Conservation (phyloP, 345 rosid genomes). For the Jatropha curcas region DNA sequence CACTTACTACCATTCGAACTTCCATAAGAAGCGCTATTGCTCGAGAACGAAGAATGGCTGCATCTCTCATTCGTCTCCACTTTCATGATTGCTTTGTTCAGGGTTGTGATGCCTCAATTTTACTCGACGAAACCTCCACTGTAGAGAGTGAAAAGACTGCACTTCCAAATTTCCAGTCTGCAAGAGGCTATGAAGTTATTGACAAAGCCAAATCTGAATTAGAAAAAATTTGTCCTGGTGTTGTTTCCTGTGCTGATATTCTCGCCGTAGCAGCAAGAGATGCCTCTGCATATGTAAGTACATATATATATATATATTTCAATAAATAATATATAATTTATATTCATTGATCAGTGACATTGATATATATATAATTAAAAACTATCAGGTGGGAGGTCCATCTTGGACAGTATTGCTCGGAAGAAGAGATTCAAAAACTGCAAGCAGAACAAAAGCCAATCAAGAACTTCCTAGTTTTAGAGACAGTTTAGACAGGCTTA, state of each 20-base stretch:
- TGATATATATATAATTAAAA: too few species aligned
- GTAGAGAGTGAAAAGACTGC: slow-evolving; percentile 21
- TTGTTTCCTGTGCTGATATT: slow-evolving; percentile 15
- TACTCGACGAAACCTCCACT: slow-evolving; percentile 22
- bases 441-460: slow-evolving; percentile 5
- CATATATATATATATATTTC: too few species aligned
- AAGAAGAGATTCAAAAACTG: slow-evolving; percentile 27
- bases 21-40: slow-evolving; percentile 9
- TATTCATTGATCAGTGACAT: too few species aligned
- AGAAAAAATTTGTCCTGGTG: slow-evolving; percentile 24
- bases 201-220: slow-evolving; percentile 14
- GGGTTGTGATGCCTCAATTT: slow-evolving; percentile 30
- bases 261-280: slow-evolving; percentile 21
- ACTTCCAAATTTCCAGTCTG: neutral
- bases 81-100: slow-evolving; percentile 25
- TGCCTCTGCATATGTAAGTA: slow-evolving; percentile 19
- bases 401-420: slow-evolving; percentile 28
- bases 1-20: neutral
- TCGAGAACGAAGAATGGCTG: slow-evolving; percentile 21
- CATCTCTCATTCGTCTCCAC: slow-evolving; percentile 21
- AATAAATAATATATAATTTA: too few species aligned
- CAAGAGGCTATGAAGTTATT: slow-evolving; percentile 20
- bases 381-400: slow-evolving; percentile 28
- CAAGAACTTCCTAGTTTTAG: slow-evolving; percentile 16
- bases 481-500: slow-evolving; percentile 5